These are phyloP conservation scores for Aureobasidium sp. DNA, from an alignment of 2,329 filamentous ascomycete species.

Conservation along the genomic window DNA sequence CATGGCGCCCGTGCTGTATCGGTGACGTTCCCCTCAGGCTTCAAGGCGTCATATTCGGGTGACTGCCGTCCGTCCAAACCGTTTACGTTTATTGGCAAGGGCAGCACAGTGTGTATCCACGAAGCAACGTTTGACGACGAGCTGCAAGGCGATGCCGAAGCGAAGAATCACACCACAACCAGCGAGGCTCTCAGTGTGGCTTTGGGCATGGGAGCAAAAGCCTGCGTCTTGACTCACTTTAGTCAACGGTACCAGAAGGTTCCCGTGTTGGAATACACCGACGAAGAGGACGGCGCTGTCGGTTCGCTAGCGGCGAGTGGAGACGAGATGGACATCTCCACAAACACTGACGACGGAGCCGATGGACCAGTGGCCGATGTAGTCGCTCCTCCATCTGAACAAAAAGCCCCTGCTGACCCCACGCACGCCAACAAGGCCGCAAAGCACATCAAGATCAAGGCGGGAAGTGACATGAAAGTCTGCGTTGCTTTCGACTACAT, in stretches of 20 bases:
- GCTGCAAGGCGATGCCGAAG: conserved; percentile 63
- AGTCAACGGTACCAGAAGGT: conserved; percentile 84
- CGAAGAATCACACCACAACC: conserved; percentile 87
- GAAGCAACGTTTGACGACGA: conserved; percentile 95
- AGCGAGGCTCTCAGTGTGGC: conserved; percentile 75
- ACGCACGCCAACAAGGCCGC: conserved; percentile 19
- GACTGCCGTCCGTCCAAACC: conserved; percentile 72
- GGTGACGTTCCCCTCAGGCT: conserved; percentile 66
- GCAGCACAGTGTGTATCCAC: conserved; percentile 79
- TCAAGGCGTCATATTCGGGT: conserved; percentile 88
- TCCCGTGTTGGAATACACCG: conserved; percentile 41
- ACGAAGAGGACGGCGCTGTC: conserved; percentile 16
- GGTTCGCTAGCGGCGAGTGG: conserved; percentile 4
- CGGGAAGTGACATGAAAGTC: conserved; percentile 50
- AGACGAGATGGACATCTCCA: conserved; percentile 18
- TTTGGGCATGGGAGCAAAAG: conserved; percentile 65
- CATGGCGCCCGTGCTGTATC: conserved; percentile 65
- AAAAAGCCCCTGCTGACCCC: background rate
- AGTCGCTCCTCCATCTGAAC: conserved; percentile 4
- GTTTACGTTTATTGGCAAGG: conserved; percentile 63
- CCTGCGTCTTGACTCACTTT: conserved; percentile 86
- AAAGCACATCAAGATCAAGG: conserved; percentile 24
- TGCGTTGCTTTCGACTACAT: conserved; percentile 74
- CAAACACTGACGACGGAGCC: conserved; percentile 6
- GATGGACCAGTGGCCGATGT: conserved; percentile 14